A percentile compares a stretch with the other conserved stretches of the same genome.
Evolutionary conservation across 1,139 yeast species (phyloP).

Genomic region (Hemisphaericaspora xylanilytica): DNA sequence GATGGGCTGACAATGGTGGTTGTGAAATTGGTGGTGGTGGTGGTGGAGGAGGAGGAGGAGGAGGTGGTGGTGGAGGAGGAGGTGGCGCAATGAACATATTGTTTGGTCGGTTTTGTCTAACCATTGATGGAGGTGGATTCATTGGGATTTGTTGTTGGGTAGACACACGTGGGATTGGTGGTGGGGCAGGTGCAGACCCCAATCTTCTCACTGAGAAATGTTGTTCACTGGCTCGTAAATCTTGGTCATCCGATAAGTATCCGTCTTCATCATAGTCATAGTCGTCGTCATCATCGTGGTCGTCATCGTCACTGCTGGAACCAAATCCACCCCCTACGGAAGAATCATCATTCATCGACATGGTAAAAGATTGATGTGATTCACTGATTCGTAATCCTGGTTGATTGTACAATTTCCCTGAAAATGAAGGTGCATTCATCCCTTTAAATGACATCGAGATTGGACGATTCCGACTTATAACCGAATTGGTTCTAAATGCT

Average conservation of each 20-base stretch:
- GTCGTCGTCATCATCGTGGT: constrained; percentile 29
- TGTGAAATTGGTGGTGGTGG: constrained; percentile 20
- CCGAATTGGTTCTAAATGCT: constrained; percentile 14
- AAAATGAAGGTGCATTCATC: constrained; percentile 55
- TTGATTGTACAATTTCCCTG: constrained; percentile 27
- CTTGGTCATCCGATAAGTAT: constrained; percentile 7
- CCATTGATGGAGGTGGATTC: constrained; percentile 6
- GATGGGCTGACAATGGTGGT: neutral
- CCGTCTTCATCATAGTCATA: constrained; percentile 24
- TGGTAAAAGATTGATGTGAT: constrained; percentile 45
- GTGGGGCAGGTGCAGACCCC: constrained; percentile 2
- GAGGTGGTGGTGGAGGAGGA: constrained; percentile 20
- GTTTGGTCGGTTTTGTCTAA: constrained; percentile 5
- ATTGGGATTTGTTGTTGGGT: neutral
- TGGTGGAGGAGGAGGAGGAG: constrained; percentile 6
- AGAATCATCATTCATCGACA: constrained; percentile 35
- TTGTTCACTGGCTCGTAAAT: constrained; percentile 7
- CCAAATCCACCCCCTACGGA: constrained; percentile 27
- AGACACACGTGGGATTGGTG: constrained; percentile 1
- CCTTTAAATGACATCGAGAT: constrained; percentile 70
- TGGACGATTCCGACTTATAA: constrained; percentile 41
- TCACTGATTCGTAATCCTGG: constrained; percentile 33
- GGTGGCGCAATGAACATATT: constrained; percentile 6
- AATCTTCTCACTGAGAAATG: neutral
- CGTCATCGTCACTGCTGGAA: constrained; percentile 30